phyloP scores from a whole-genome alignment of 1,139 yeast genomes.

The Suhomyces choctaworum region DNA sequence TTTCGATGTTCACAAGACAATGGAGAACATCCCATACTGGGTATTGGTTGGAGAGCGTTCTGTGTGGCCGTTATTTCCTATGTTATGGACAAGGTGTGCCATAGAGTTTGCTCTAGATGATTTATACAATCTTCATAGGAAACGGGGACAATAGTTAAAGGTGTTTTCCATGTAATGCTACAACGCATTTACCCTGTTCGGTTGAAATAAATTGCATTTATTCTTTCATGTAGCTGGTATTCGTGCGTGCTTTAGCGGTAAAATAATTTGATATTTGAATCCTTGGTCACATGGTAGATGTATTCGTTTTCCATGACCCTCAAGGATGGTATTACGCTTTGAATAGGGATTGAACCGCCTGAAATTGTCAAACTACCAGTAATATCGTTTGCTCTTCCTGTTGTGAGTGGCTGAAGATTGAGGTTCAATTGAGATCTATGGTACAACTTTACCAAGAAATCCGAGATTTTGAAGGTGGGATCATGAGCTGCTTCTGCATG shows the following conservation, averaged over 20 bases:
- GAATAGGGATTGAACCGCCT: conserved; percentile 47
- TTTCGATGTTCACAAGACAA: conserved; percentile 68
- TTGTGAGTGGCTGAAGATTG: conserved; percentile 62
- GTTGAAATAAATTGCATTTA: too few relatives aligned
- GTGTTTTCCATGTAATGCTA: not conserved
- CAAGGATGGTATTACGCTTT: conserved; percentile 16
- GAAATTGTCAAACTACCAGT: conserved; percentile 69
- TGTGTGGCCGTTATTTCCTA: conserved; percentile 89
- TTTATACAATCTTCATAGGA: conserved; percentile 55
- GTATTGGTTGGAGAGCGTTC: conserved; percentile 86
- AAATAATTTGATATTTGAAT: conserved; percentile 46
- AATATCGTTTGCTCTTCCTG: conserved; percentile 82
- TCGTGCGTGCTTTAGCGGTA: conserved; percentile 36
- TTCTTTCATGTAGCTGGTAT: too few relatives aligned
- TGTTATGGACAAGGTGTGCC: conserved; percentile 84
- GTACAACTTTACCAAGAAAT: conserved; percentile 48
- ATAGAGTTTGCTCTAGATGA: conserved; percentile 89
- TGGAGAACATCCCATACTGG: conserved; percentile 86
- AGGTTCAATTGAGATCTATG: conserved; percentile 54
- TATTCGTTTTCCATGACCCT: conserved; percentile 61
- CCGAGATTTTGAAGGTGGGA: conserved; percentile 41
- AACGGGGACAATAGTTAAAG: conserved; percentile 19
- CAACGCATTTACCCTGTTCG: too few relatives aligned
- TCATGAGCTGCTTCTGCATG: conserved; percentile 28
- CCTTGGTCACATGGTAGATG: conserved; percentile 61